Evolutionary conservation across 139 green algal genomes (phyloP).

Genomic region (Auxenochlorella pyrenoidosa): DNA sequence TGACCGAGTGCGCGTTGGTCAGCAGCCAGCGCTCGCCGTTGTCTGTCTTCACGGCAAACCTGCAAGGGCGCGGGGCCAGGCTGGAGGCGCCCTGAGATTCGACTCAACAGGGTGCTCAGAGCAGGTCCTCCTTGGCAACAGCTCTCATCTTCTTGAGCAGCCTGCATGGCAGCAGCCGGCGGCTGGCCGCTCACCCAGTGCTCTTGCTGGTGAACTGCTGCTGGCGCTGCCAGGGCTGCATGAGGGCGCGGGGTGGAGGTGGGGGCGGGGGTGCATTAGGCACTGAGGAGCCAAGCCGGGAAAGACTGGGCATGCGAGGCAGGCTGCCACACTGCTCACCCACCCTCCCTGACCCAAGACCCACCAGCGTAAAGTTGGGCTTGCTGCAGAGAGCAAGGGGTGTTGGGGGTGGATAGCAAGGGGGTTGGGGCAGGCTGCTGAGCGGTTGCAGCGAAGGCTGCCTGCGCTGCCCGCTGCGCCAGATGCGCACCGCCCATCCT

Average conservation of each 20-base stretch:
- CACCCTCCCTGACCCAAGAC: neutral
- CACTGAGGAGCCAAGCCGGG: no score
- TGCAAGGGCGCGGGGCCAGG: neutral
- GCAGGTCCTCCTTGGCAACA: no score
- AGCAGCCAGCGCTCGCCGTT: slow-evolving; percentile 71
- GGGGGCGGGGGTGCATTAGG: neutral
- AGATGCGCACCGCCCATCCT: no score
- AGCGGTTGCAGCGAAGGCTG: no score
- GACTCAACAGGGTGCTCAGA: no score
- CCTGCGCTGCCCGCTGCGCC: no score
- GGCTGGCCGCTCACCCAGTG: slow-evolving; percentile 5
- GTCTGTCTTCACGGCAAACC: slow-evolving; percentile 75
- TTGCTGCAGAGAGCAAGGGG: slow-evolving; percentile 44
- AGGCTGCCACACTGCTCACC: no score
- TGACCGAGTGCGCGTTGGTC: slow-evolving; percentile 92
- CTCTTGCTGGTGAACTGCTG: slow-evolving; percentile 44
- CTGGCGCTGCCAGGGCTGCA: slow-evolving; percentile 38
- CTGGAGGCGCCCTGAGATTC: no score
- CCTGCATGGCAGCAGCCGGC: no score
- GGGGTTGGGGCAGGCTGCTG: no score
- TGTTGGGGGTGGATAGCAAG: neutral
- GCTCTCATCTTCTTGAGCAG: no score
- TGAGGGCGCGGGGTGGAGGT: neutral
- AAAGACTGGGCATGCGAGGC: no score
- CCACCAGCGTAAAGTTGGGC: slow-evolving; percentile 79